Conservation (phyloP, 768 basidiomycete species). For the Trametes meyenii region DNA sequence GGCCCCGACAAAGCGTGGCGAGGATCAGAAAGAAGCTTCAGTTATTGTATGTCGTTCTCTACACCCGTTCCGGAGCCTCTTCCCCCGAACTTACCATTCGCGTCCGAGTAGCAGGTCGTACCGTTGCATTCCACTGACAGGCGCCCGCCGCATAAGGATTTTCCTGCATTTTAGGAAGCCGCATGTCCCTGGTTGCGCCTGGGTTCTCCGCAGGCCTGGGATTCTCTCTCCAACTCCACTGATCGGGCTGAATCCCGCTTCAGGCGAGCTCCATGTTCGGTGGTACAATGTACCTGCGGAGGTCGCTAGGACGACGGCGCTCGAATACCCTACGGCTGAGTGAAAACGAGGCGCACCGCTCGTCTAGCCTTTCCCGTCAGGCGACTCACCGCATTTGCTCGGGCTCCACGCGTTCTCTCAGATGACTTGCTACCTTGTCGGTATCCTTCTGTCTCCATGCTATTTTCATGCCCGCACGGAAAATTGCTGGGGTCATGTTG, state of each 20-base stretch:
- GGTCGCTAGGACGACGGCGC: constrained; percentile 17
- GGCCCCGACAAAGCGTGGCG: background rate
- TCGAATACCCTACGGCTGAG: background rate
- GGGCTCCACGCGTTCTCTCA: constrained; percentile 15
- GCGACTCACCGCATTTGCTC: constrained; percentile 12
- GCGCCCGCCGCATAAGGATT: background rate
- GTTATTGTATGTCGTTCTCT: background rate
- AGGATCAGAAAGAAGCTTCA: constrained; percentile 1
- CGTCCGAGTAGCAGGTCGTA: background rate
- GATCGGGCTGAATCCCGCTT: background rate
- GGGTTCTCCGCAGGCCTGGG: background rate
- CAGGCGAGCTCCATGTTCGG: background rate
- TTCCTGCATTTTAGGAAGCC: background rate
- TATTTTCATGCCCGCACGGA: constrained; percentile 10
- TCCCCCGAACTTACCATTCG: background rate
- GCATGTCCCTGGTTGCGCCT: background rate
- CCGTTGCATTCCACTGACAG: background rate
- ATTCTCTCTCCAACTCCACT: background rate
- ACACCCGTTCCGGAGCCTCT: background rate
- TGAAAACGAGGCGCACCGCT: constrained; percentile 6
- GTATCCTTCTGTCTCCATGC: constrained; percentile 11
- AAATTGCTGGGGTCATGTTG: constrained; percentile 14
- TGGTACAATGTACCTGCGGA: constrained; percentile 8
- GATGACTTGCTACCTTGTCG: constrained; percentile 15
- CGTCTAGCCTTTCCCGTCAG: background rate